Base-by-base conservation (phyloP, 257 asterid genomes). In the Nicotiana otophora region DNA sequence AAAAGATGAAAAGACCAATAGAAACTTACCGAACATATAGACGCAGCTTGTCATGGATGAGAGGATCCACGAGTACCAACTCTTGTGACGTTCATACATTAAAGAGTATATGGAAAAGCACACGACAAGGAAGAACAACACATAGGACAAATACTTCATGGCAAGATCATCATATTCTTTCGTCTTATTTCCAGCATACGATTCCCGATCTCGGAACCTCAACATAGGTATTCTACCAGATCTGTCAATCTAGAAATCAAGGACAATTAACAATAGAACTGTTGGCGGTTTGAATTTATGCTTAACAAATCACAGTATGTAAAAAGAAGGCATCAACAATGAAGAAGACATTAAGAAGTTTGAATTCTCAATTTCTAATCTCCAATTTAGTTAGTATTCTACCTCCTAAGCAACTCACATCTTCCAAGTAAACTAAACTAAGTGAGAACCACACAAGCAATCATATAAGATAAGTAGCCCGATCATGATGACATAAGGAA, bases 61-160 rank as follows among this genome's bases (percentile, higher is more conserved):
- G 39, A 96, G 98, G 82, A 94, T 94, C 97, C 98, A 96, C 36
- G 99, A 96, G 83, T 96, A 96, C 99, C 99, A 96, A 91, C 98
- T 96, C 94, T 86, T 94, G 91, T 96, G 98, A 78, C 90, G 95
- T 79, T 96, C 99, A 72, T 96, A 96, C 92, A 87, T 96, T 30
- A 96, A 88, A 85, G 99, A 94, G 88, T 96, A 96, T 64, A 96
- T 30, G 9, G 99, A 81, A 86, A 91, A 93, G 90, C 99, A 89
- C 68, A 75, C 90, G n/a, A 90, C 97, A 33, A 96, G 97, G 33
- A 94, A 87, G 85, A 96, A 70, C 82, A 96, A 92, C 70, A 94
- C 95, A 84, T 96, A 96, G 54, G 98, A 82, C 92, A 96, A 87
- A 89, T 96, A 94, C 93, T 96, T 96, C 99, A 96, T 94, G 42